Base-by-base conservation (phyloP, 1,284 basidiomycete species). In the Lentinula novae-zelandiae region DNA sequence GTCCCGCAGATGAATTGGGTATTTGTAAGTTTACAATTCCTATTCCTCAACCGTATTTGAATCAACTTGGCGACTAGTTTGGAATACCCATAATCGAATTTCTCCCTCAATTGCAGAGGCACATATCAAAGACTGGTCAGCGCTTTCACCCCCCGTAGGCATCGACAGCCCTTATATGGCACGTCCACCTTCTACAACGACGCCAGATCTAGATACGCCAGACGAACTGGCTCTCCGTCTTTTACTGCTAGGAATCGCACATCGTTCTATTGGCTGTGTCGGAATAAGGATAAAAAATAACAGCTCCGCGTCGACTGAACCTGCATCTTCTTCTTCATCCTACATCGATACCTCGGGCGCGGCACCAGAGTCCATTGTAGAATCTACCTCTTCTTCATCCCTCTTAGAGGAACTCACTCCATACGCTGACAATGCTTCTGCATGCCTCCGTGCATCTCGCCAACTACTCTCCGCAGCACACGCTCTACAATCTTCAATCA, bases 201-300 rank as follows among this genome's bases (percentile, higher is more conserved):
- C 61, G 34, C 46, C 34, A 15, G 82, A 84, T 65, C 78, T 90
- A 20, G 85, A 89, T 67, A 88, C 85, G 0, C 72, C 83, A 0
- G 89, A 92, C 67, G 89, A 92, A 67, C 74, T 83, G n/a, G 88
- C 85, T 0, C 68, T 90, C 31, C 85, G 89, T 8, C 75, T 84
- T 0, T 79, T 91, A 2, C 78, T 92, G 5, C 77, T 91, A 13
- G 89, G 89, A 5, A 81, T 88, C 65, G 75, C 80, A 10, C 82
- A 89, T 66, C 82, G 87, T 36, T 86, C 84, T 0, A 71, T 80
- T 0, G 78, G 80, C n/a, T 58, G 57, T 22, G 49, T 44, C 3
- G 57, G 31, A 15, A 9, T 34, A 6, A 38, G 49, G 31, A 20
- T 12, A 2, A 40, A 44, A 15, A 40, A 44, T 10, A 39, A 31